Conservation (phyloP, 164 flowering plant species). For the Dillenia suffruticosa region DNA sequence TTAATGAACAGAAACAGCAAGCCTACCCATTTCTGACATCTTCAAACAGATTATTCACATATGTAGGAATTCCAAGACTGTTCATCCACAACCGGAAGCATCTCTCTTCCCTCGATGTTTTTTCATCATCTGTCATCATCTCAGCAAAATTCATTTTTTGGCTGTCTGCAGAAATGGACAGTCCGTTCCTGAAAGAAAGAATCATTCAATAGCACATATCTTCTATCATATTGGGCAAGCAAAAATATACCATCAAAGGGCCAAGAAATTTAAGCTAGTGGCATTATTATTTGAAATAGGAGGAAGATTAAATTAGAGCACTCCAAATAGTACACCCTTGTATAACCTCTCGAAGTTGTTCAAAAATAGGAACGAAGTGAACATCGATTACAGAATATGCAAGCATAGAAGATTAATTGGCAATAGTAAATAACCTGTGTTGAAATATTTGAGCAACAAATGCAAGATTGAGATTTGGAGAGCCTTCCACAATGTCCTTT, state of each 20-base stretch:
- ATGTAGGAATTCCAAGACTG: constrained; percentile 69
- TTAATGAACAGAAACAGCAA: constrained; percentile 3
- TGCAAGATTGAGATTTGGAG: constrained; percentile 84
- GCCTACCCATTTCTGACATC: constrained; percentile 93
- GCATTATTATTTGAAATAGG: too few relatives aligned
- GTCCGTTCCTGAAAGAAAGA: constrained; percentile 64
- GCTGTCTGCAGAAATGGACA: constrained; percentile 43
- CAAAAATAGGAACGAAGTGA: too few relatives aligned
- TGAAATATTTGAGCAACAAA: constrained; percentile 94
- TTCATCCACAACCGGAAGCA: constrained; percentile 89
- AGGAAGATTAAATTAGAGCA: too few relatives aligned
- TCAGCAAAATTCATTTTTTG: constrained; percentile 76
- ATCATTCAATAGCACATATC: background rate
- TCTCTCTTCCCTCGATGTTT: constrained; percentile 82
- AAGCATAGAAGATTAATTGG: background rate
- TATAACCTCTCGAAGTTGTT: too few relatives aligned
- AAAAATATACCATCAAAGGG: too few relatives aligned
- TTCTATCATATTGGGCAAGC: too few relatives aligned
- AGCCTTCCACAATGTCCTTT: constrained; percentile 84
- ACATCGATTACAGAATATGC: too few relatives aligned
- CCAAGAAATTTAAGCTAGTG: too few relatives aligned
- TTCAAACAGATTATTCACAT: constrained; percentile 86
- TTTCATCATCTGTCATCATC: constrained; percentile 90
- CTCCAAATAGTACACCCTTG: too few relatives aligned
- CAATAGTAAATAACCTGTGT: constrained; percentile 39